These are phyloP conservation scores for Parastagonospora nodorum DNA, from an alignment of 2,329 filamentous ascomycete genomes.

Conservation along the genomic window DNA sequence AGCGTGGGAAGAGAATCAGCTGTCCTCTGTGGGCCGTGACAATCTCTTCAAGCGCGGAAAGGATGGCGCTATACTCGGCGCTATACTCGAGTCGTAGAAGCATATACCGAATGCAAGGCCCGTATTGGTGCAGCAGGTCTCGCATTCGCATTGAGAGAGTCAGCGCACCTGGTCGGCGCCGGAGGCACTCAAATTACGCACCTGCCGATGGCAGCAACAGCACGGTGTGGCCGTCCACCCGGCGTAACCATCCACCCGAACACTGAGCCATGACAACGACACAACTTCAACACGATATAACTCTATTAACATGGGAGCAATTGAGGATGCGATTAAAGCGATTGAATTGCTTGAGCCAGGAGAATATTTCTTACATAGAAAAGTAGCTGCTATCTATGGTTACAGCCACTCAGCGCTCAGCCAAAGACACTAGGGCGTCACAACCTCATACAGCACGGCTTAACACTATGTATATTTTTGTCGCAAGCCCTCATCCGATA, in stretches of 20 bases:
- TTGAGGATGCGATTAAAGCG: constrained; percentile 8
- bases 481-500: not conserved
- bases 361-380: constrained; percentile 4
- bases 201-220: no score
- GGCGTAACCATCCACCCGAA: not conserved
- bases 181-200: no score
- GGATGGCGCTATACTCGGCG: constrained; percentile 25
- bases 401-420: constrained; percentile 2
- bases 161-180: no score
- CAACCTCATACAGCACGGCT: not conserved
- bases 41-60: constrained; percentile 17
- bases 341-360: constrained; percentile 6
- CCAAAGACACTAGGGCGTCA: not conserved
- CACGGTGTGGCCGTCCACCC: no score
- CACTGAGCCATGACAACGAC: not conserved
- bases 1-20: constrained; percentile 9
- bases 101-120: no score
- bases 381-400: constrained; percentile 4
- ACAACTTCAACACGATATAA: constrained; percentile 1
- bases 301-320: constrained; percentile 12
- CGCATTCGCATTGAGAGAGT: no score
- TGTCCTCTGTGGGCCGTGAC: constrained; percentile 15
- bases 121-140: no score
- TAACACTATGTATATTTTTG: not conserved
- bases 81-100: no score